phyloP scores from a whole-genome alignment of 2,329 filamentous ascomycete genomes.

The Juglanconis juglandina region DNA sequence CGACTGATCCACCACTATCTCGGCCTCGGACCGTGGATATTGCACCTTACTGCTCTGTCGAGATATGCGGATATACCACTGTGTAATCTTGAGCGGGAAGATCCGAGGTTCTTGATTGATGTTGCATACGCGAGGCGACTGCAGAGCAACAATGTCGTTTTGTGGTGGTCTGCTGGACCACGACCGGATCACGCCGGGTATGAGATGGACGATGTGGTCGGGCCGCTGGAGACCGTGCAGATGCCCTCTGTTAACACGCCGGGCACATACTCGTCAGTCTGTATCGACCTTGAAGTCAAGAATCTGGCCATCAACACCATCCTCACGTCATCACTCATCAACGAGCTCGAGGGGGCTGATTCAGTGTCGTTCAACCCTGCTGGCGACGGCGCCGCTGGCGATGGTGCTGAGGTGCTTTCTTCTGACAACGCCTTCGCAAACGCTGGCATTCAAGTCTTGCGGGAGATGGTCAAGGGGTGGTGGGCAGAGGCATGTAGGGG shows the following conservation, averaged over 20 bases:
- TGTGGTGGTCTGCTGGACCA: constrained; percentile 92
- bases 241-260: constrained; percentile 94
- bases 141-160: constrained; percentile 84
- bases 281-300: constrained; percentile 88
- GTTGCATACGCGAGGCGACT: constrained; percentile 88
- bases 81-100: constrained; percentile 91
- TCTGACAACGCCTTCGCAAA: constrained; percentile 92
- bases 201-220: constrained; percentile 85
- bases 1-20: constrained; percentile 86
- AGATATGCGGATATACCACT: constrained; percentile 91
- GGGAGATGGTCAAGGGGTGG: constrained; percentile 99
- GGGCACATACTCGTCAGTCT: constrained; percentile 91
- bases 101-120: constrained; percentile 92
- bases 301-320: constrained; percentile 98
- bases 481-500: constrained; percentile 91
- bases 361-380: constrained; percentile 81
- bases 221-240: constrained; percentile 77
- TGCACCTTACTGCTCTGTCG: constrained; percentile 82
- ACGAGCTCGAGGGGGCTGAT: constrained; percentile 88
- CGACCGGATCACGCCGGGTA: constrained; percentile 93
- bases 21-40: constrained; percentile 86
- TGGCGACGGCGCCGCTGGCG: constrained; percentile 56
- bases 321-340: constrained; percentile 91
- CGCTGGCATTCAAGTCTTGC: constrained; percentile 81
- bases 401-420: constrained; percentile 68